Base-by-base conservation (phyloP, 1,284 basidiomycete genomes). In the Anthracocystis walkeri region DNA sequence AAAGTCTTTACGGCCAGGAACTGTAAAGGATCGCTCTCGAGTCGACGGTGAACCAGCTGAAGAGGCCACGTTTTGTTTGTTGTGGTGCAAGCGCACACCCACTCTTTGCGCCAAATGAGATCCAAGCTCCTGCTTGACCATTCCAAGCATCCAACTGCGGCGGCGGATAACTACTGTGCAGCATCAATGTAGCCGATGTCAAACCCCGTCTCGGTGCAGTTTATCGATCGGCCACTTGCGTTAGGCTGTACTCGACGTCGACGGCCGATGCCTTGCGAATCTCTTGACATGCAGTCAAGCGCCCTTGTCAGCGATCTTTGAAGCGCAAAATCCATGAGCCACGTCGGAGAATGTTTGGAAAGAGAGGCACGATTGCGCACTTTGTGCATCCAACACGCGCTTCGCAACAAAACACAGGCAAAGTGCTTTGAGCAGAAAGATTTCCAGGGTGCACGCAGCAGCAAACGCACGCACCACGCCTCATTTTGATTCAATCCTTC, bases 381-480 rank as follows among this genome's bases (percentile, higher is more conserved):
- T 8, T 27, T 14, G 12, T 49, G 55, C 45, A 57, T 46, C 55
- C 11, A n/a, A 29, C n/a, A 38, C 33, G 21, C 54, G 20, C 33
- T 35, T n/a, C 21, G 25, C 14, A 10, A 20, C 33, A 20, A 42
- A 8, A 53, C 21, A 46, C n/a, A 46, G 44, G 31, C 14, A 35
- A 56, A 35, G 21, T 46, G 54, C 57, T n/a, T 18, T 16, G 35
- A 33, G 14, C 16, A 42, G 29, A 18, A 21, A 55, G 27, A 55
- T 55, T 55, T 57, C 55, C 55, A 57, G 55, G 55, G 35, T 56
- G 54, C 33, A 33, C 41, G 23, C 50, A 20, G 11, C n/a, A 21
- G 8, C 21, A 20, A 33, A 51, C 20, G 45, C 21, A 38, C 50
- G 31, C 50, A 51, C 50, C n/a, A 40, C 20, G 38, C 25, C 4